A percentile compares a stretch with the other conserved stretches of the same genome.
These are phyloP conservation scores for Amylocystis lapponica DNA, from an alignment of 768 basidiomycete species.

Conservation along the genomic window DNA sequence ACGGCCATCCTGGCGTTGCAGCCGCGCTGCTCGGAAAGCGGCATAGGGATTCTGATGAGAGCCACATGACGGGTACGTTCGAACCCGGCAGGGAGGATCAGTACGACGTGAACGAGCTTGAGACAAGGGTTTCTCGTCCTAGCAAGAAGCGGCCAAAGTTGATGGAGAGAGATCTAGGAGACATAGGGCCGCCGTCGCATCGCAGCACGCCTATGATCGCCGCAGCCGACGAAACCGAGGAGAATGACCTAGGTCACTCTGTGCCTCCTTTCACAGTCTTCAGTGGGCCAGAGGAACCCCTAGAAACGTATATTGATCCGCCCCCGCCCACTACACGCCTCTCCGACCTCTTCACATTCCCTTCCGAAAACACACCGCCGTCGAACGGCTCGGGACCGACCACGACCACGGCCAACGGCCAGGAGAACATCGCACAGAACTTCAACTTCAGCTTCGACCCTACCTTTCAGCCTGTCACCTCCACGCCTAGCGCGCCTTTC, in stretches of 20 bases:
- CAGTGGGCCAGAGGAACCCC: slow-evolving; percentile 32
- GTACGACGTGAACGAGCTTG: slow-evolving; percentile 31
- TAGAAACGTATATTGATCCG: slow-evolving; percentile 16
- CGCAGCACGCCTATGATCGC: no score
- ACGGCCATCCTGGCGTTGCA: slow-evolving; percentile 30
- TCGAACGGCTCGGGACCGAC: slow-evolving; percentile 1
- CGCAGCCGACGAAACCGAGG: neutral
- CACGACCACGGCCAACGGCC: slow-evolving; percentile 39
- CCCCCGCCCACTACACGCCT: slow-evolving; percentile 48
- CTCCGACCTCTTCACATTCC: slow-evolving; percentile 43
- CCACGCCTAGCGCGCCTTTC: slow-evolving; percentile 17
- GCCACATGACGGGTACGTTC: slow-evolving; percentile 34
- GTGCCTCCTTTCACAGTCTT: slow-evolving; percentile 45
- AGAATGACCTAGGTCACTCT: slow-evolving; percentile 4
- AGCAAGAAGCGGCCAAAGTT: slow-evolving; percentile 49
- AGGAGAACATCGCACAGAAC: slow-evolving; percentile 2
- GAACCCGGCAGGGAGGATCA: slow-evolving; percentile 39
- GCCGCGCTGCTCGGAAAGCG: slow-evolving; percentile 61
- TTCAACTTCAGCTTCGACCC: slow-evolving; percentile 22
- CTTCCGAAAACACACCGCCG: slow-evolving; percentile 21
- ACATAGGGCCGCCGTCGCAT: neutral
- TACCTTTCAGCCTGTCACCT: slow-evolving; percentile 20
- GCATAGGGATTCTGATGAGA: slow-evolving; percentile 45
- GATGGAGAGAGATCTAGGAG: neutral
- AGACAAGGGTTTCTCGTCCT: slow-evolving; percentile 36